Percentiles rank a stretch among this genome's conserved stretches.
Evolutionary conservation across 2,329 filamentous ascomycete species (phyloP).

Genomic region (Xylaria sp.): DNA sequence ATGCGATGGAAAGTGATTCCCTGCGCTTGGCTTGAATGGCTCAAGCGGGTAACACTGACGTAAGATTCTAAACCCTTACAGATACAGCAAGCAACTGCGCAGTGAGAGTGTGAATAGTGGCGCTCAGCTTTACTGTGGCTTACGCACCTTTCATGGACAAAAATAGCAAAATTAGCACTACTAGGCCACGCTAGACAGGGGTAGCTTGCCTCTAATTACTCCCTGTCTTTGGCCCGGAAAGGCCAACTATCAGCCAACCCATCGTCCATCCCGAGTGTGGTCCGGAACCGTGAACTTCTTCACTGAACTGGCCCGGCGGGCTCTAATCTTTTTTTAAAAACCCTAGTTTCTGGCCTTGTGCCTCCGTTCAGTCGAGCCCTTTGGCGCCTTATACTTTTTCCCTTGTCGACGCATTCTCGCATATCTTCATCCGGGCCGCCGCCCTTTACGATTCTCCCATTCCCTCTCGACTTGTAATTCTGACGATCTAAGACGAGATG

Average conservation of each 20-base stretch:
- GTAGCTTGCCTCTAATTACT: constrained; percentile 41
- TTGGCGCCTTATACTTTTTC: constrained; percentile 32
- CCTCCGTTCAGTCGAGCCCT: constrained; percentile 25
- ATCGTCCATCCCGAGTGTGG: constrained; percentile 9
- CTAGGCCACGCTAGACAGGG: constrained; percentile 36
- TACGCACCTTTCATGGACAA: constrained; percentile 11
- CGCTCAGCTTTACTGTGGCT: constrained; percentile 25
- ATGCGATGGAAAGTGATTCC: constrained; percentile 17
- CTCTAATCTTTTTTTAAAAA: constrained; percentile 26
- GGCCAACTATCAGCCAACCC: constrained; percentile 45
- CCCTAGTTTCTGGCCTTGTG: constrained; percentile 24
- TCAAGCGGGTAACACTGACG: constrained; percentile 7
- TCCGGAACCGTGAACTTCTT: constrained; percentile 31
- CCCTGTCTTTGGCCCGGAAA: constrained; percentile 45
- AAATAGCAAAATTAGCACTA: constrained; percentile 11
- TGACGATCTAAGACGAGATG: constrained; percentile 43
- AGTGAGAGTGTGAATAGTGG: constrained; percentile 17
- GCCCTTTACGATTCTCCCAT: constrained; percentile 23
- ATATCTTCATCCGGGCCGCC: constrained; percentile 26
- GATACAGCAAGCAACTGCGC: too few relatives aligned
- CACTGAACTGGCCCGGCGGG: constrained; percentile 34
- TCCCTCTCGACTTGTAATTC: constrained; percentile 23
- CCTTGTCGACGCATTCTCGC: constrained; percentile 36
- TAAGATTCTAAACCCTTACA: constrained; percentile 2
- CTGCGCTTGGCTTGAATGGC: constrained; percentile 14